Conservation (phyloP, 495 filamentous ascomycete genomes). For the Pseudevernia furfuracea region DNA sequence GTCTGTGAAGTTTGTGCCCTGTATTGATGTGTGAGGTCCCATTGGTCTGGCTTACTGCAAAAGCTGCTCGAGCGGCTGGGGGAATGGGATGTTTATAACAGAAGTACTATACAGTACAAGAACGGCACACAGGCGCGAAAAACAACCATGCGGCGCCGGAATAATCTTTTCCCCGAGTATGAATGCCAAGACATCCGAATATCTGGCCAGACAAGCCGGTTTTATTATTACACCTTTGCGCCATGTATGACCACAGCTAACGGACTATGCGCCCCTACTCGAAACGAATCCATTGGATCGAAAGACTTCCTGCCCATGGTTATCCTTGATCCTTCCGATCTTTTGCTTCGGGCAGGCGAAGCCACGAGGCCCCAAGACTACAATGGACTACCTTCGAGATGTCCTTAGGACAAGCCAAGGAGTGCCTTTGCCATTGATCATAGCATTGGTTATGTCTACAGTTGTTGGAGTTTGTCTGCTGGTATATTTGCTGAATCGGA, state of each 20-base stretch:
- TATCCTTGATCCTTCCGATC: background rate
- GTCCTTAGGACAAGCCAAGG: background rate
- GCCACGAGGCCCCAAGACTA: background rate
- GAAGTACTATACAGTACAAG: no score
- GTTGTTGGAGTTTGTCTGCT: background rate
- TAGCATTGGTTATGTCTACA: background rate
- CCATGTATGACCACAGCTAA: background rate
- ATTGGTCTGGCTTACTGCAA: no score
- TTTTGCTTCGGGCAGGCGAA: background rate
- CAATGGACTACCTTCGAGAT: background rate
- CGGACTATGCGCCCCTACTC: background rate
- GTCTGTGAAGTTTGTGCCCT: no score
- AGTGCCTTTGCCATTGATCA: conserved; percentile 6
- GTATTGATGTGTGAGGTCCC: no score
- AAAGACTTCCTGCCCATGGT: background rate
- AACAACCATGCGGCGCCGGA: background rate
- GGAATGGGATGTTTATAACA: no score
- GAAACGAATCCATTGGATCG: background rate
- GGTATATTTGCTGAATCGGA: background rate
- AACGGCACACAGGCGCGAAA: no score
- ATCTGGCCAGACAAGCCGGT: background rate
- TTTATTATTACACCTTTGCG: background rate
- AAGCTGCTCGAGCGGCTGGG: no score
- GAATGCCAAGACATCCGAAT: background rate
- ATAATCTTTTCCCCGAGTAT: background rate